Conservation (phyloP, 1,139 yeast genomes). For the Candida freyschussii region DNA sequence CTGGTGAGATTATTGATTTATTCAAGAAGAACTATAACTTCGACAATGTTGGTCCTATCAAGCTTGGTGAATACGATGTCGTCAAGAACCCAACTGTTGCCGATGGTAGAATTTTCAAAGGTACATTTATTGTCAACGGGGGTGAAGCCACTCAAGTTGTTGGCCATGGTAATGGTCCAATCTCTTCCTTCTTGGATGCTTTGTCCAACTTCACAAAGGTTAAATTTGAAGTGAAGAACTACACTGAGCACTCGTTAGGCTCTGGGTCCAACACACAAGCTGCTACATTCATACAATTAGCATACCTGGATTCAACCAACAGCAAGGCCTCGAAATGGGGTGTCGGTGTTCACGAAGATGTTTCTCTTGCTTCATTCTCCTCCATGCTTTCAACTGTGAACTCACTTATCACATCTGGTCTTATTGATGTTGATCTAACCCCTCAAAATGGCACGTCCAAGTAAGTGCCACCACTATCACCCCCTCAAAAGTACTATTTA, state of each 20-base stretch:
- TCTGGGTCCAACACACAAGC: constrained; percentile 83
- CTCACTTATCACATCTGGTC: constrained; percentile 30
- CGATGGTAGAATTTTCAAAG: constrained; percentile 44
- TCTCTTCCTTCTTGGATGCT: constrained; percentile 85
- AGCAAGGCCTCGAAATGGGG: constrained; percentile 72
- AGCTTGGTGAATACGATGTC: constrained; percentile 48
- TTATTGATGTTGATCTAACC: constrained; percentile 15
- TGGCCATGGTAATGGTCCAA: constrained; percentile 93
- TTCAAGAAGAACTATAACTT: constrained; percentile 71
- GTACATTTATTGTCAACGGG: constrained; percentile 39
- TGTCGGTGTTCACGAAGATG: constrained; percentile 91
- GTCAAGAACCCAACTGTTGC: constrained; percentile 35
- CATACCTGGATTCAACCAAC: constrained; percentile 40
- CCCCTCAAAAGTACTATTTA: too few relatives aligned
- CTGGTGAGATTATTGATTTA: constrained; percentile 68
- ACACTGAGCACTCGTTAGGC: constrained; percentile 92
- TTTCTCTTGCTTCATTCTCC: constrained; percentile 80
- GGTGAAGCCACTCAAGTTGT: constrained; percentile 44
- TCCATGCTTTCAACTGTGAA: constrained; percentile 77
- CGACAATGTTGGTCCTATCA: constrained; percentile 43
- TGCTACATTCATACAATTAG: constrained; percentile 77
- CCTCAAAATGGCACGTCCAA: too few relatives aligned
- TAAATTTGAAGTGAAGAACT: constrained; percentile 68
- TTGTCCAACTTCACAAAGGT: constrained; percentile 53
- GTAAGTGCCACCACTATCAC: too few relatives aligned